Percentiles rank a stretch among this genome's conserved stretches.
Conservation (phyloP, 106 monocot genomes). For the Allium cepa region DNA sequence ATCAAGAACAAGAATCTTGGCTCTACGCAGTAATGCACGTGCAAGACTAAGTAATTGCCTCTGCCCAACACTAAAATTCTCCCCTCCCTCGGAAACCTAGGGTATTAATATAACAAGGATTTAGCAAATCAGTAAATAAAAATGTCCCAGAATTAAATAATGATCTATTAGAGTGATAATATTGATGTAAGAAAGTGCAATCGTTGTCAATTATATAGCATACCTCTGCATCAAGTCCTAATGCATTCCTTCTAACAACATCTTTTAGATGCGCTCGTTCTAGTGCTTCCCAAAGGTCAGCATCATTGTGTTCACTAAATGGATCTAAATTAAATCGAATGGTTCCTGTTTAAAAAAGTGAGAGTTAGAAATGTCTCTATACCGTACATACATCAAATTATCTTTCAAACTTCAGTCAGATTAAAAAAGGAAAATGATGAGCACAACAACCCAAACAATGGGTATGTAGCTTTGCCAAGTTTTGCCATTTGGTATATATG, state of each 20-base stretch:
- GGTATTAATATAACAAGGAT: background rate
- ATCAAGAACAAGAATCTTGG: conserved; percentile 98
- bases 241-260: conserved; percentile 66
- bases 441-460: too few relatives aligned
- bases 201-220: background rate
- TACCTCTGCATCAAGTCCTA: conserved; percentile 97
- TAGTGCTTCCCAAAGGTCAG: conserved; percentile 97
- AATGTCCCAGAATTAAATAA: background rate
- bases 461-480: too few relatives aligned
- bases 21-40: conserved; percentile 76
- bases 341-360: conserved; percentile 41
- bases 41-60: conserved; percentile 91
- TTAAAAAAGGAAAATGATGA: too few relatives aligned
- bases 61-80: conserved; percentile 98
- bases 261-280: conserved; percentile 98
- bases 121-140: too few relatives aligned
- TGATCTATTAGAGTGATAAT: too few relatives aligned
- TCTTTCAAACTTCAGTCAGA: background rate
- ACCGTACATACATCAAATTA: background rate
- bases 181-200: too few relatives aligned
- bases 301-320: conserved; percentile 96
- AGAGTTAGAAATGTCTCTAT: conserved; percentile 5
- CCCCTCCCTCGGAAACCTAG: conserved; percentile 90
- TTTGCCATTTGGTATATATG: too few relatives aligned
- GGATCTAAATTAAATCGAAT: conserved; percentile 98